These are phyloP conservation scores for Holtermannia corniformis DNA, from an alignment of 768 basidiomycete genomes.

Conservation along the genomic window DNA sequence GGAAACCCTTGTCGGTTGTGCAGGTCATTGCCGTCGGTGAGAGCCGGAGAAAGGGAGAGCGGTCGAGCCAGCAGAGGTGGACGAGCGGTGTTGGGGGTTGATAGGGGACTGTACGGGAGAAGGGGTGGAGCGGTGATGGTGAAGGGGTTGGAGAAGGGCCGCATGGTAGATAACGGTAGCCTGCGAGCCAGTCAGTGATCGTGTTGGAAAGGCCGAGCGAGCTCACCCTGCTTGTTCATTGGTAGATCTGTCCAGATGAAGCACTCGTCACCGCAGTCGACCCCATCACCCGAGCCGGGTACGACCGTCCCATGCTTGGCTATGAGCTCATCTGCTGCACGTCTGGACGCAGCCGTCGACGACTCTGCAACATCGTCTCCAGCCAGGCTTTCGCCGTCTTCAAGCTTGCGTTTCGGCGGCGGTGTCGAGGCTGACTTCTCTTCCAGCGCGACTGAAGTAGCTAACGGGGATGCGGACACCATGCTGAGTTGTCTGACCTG, in stretches of 20 bases:
- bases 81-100: conserved; percentile 20
- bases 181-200: conserved; percentile 10
- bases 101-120: conserved; percentile 33
- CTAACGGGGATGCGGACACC: neutral
- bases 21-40: conserved; percentile 26
- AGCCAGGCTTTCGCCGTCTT: neutral
- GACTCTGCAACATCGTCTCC: conserved; percentile 6
- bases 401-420: neutral
- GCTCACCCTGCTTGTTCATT: conserved; percentile 32
- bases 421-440: neutral
- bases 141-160: conserved; percentile 26
- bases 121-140: conserved; percentile 23
- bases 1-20: conserved; percentile 76
- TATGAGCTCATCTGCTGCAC: neutral
- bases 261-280: conserved; percentile 31
- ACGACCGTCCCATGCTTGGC: conserved; percentile 17
- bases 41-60: conserved; percentile 34
- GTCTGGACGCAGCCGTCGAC: neutral
- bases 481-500: too few relatives aligned
- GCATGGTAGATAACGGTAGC: conserved; percentile 35
- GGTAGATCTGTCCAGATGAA: conserved; percentile 36
- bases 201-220: neutral
- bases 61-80: conserved; percentile 36
- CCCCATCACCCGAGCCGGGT: conserved; percentile 24
- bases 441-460: conserved; percentile 6